These are phyloP conservation scores for Alternaria dauci DNA, from an alignment of 2,329 filamentous ascomycete species.

Conservation along the genomic window DNA sequence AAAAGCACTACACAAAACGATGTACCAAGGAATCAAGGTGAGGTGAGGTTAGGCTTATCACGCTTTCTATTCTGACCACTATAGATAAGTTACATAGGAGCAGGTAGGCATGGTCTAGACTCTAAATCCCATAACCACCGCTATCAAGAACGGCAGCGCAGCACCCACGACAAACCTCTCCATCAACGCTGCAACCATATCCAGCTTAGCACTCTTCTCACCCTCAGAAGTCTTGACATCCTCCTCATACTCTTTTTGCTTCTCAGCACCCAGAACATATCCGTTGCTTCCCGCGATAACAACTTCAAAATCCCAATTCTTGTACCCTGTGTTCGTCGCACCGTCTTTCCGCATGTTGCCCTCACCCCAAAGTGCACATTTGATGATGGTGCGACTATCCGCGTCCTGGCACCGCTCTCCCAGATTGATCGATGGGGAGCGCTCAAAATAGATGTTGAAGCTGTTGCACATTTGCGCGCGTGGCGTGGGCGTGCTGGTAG, in stretches of 20 bases:
- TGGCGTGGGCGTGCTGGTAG: background rate
- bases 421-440: constrained; percentile 5
- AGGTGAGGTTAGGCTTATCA: background rate
- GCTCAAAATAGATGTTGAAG: constrained; percentile 19
- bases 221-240: background rate
- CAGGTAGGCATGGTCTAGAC: background rate
- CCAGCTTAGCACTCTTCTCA: background rate
- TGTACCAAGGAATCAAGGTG: too few species aligned
- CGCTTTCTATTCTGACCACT: background rate
- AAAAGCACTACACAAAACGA: too few species aligned
- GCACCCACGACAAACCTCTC: background rate
- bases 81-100: background rate
- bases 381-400: constrained; percentile 7
- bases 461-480: background rate
- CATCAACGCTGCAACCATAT: background rate
- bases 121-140: background rate
- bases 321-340: constrained; percentile 7
- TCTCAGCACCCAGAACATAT: background rate
- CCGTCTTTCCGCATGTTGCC: background rate
- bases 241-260: background rate
- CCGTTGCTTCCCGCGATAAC: constrained; percentile 13
- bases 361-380: constrained; percentile 16
- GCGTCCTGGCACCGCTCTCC: background rate
- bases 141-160: background rate
- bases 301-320: constrained; percentile 12